Conservation (phyloP, 345 rosid species). For the Pelargonium nanum region DNA sequence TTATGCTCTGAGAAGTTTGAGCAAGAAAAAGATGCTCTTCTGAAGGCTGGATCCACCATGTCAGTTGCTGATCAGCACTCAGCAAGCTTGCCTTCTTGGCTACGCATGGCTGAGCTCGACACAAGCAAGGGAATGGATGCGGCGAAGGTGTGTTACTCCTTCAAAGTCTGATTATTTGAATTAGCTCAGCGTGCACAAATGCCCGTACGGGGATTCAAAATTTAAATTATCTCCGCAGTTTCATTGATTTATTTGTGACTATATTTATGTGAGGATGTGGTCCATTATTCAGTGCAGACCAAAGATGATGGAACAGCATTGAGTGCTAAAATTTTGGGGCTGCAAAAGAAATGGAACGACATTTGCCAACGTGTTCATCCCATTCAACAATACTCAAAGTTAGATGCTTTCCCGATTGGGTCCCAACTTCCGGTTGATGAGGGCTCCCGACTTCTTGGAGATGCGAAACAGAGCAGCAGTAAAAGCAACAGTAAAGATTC, state of each 20-base stretch:
- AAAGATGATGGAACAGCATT: slow-evolving; percentile 35
- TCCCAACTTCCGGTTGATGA: slow-evolving; percentile 18
- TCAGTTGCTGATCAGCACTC: slow-evolving; percentile 53
- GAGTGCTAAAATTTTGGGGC: slow-evolving; percentile 22
- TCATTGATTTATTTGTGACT: background rate
- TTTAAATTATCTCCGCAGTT: background rate
- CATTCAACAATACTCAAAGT: slow-evolving; percentile 9
- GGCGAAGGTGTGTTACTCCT: slow-evolving; percentile 50
- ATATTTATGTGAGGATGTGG: no score
- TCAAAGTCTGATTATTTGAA: slow-evolving; percentile 3
- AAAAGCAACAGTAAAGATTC: slow-evolving; percentile 15
- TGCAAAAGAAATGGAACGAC: slow-evolving; percentile 37
- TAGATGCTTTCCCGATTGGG: slow-evolving; percentile 9
- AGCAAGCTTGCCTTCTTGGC: slow-evolving; percentile 57
- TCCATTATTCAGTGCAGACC: no score
- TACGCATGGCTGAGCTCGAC: slow-evolving; percentile 47
- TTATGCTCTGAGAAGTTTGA: slow-evolving; percentile 33
- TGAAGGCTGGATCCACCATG: slow-evolving; percentile 30
- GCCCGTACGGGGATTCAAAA: no score
- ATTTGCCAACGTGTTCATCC: slow-evolving; percentile 33
- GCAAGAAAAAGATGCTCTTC: slow-evolving; percentile 26
- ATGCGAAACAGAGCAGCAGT: slow-evolving; percentile 17
- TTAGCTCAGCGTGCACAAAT: no score
- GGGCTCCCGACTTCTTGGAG: slow-evolving; percentile 26
- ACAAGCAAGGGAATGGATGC: slow-evolving; percentile 25